Evolutionary conservation across 2,329 filamentous ascomycete genomes (phyloP), one percentile per base, ranked within the genome.

Genomic region (Aplosporella prunicola): DNA sequence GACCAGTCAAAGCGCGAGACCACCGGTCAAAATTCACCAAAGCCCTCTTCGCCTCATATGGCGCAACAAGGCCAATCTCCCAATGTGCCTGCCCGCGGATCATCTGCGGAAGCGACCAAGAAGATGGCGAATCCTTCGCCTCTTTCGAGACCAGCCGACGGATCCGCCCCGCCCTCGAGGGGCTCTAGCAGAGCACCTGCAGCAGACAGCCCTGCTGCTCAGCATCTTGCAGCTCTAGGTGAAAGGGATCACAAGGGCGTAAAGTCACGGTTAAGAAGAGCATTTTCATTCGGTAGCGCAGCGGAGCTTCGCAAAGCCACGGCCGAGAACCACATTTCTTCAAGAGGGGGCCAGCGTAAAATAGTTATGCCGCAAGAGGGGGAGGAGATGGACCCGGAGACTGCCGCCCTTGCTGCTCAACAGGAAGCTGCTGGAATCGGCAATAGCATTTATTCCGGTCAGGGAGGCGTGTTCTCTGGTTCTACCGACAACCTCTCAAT

Each of bases 401-500:
- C 96, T 60, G 84, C 79, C 18, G 82, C 85, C 27, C 95, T 98
- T 57, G 89, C 86, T 22, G 78, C 86, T 55, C 82, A 84, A 55
- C 91, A 98, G 60, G 91, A 98, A 64, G 89, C 83, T 43, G 81
- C 78, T 42, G 91, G 91, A 14, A 78, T 98, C 45, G 91, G 91
- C 42, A 87, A 82, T 55, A 91, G 80, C 55, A 98, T 98, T 48
- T 98, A 98, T 57, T 83, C 82, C 16, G 84, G 86, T 10, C 78
- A 83, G 53, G 82, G 82, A 41, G 81, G 82, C 46, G 94, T 96
- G 55, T 95, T 96, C 56, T 76, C 80, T 11, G 82, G 86, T 10
- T 98, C 91, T 4, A 96, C 86, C 0, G 91, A 98, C 61, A 96
- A 96, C 49, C 64, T 98, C 29, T 93, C 86, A 10, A 86, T 93